Evolutionary conservation across 1,284 basidiomycete genomes (phyloP).

Genomic region (Leccinum griseonigrum): DNA sequence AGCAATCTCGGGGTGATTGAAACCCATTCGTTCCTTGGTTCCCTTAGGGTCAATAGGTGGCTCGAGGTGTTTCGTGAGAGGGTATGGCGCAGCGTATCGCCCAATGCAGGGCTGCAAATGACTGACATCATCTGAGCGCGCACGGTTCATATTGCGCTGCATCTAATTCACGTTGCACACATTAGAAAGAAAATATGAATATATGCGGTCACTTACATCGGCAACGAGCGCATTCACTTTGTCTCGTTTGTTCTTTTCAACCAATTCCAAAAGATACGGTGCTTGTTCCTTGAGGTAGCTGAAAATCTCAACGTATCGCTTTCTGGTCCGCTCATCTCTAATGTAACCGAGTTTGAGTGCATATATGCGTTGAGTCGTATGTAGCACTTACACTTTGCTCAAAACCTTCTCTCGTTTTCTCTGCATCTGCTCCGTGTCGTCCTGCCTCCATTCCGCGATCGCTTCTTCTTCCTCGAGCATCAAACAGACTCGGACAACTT

Average conservation of each 20-base stretch:
- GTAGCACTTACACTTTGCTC: too few species aligned
- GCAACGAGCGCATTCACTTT: background rate
- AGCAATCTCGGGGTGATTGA: too few species aligned
- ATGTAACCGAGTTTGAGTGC: too few species aligned
- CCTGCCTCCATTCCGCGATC: too few species aligned
- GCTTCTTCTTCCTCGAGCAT: background rate
- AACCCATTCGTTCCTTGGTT: too few species aligned
- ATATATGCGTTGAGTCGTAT: too few species aligned
- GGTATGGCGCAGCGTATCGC: background rate
- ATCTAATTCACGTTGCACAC: background rate
- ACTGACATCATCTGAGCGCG: background rate
- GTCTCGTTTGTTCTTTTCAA: background rate
- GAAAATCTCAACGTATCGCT: too few species aligned
- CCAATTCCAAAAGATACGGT: background rate
- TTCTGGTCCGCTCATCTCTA: too few species aligned
- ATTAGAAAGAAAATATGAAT: too few species aligned
- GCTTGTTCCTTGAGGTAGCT: background rate
- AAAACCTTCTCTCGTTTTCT: too few species aligned
- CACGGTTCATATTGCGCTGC: background rate
- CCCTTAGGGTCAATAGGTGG: background rate
- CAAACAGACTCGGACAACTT: background rate
- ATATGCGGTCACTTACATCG: background rate
- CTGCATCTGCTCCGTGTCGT: too few species aligned
- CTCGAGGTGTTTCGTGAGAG: background rate
- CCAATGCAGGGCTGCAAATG: background rate